Conservation (phyloP, 495 filamentous ascomycete genomes). For the Neurospora tetrasperma region DNA sequence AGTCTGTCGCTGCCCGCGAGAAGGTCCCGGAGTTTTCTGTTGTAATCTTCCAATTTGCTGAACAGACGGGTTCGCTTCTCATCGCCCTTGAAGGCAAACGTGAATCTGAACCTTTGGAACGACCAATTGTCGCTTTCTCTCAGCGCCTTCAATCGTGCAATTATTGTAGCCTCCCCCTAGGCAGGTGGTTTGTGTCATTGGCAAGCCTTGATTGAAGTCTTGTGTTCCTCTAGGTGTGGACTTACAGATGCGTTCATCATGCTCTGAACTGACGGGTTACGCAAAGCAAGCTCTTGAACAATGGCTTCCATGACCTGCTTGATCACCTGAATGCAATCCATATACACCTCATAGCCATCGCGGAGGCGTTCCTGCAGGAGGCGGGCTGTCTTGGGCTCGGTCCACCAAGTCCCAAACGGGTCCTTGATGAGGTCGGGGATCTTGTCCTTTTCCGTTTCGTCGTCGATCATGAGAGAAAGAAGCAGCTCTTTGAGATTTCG, state of each 20-base stretch:
- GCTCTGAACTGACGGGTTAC: not conserved
- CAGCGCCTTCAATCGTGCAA: not conserved
- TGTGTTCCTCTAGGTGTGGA: not conserved
- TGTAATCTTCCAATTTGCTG: conserved; percentile 4
- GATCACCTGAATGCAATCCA: conserved; percentile 9
- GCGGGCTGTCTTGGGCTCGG: not conserved
- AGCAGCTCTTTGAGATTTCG: conserved; percentile 8
- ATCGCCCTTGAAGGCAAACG: not conserved
- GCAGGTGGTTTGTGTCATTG: not conserved
- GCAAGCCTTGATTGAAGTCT: not conserved
- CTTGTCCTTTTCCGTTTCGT: not conserved
- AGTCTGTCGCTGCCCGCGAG: not conserved
- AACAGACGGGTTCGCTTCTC: not conserved
- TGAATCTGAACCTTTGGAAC: not conserved
- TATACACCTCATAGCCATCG: conserved; percentile 9
- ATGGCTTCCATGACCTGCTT: conserved; percentile 2
- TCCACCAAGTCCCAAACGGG: conserved; percentile 8
- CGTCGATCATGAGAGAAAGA: conserved; percentile 6
- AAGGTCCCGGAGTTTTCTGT: conserved; percentile 1
- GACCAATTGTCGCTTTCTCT: not conserved
- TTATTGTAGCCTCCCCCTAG: not conserved
- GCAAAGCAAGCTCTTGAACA: conserved; percentile 5
- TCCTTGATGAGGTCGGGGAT: conserved; percentile 2
- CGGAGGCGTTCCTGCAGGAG: conserved; percentile 1
- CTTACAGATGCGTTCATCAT: conserved; percentile 1